phyloP scores from a whole-genome alignment of 306 rosid genomes.

The Ormosia emarginata region DNA sequence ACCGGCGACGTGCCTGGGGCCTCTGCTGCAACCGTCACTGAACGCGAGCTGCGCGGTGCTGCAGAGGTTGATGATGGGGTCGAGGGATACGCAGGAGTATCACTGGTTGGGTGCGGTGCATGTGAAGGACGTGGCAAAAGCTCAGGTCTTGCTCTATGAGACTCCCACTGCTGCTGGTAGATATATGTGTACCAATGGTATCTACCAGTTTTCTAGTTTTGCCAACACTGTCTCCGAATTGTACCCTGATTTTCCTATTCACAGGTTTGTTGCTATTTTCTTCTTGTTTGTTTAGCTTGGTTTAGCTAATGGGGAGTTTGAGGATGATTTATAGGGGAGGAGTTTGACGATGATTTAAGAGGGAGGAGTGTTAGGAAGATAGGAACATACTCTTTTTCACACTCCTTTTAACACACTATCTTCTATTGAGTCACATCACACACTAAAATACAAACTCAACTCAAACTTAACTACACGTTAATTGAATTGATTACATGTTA shows the following conservation, averaged over 20 bases:
- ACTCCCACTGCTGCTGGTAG: slow-evolving; percentile 68
- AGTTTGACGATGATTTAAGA: no score
- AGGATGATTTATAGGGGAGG: no score
- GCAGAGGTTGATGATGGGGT: slow-evolving; percentile 62
- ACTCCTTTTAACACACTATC: no score
- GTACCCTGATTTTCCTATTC: slow-evolving; percentile 65
- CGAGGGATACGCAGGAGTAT: slow-evolving; percentile 66
- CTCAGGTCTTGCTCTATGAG: slow-evolving; percentile 52
- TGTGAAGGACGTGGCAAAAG: slow-evolving; percentile 63
- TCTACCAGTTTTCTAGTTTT: slow-evolving; percentile 66
- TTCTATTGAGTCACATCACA: no score
- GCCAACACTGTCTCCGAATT: slow-evolving; percentile 51
- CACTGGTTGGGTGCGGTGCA: slow-evolving; percentile 92
- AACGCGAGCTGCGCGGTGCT: slow-evolving; percentile 82
- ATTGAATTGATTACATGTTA: no score
- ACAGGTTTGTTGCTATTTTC: slow-evolving; percentile 53
- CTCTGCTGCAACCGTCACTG: slow-evolving; percentile 56
- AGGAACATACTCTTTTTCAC: no score
- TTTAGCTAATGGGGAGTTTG: no score
- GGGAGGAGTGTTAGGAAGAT: no score
- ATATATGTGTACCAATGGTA: slow-evolving; percentile 83
- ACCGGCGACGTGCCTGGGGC: slow-evolving; percentile 72
- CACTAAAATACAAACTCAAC: no score
- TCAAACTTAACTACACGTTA: no score
- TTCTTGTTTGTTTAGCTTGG: not conserved